These are phyloP conservation scores for Paracamarosporium sp. DNA, from an alignment of 2,329 filamentous ascomycete species.

Conservation along the genomic window DNA sequence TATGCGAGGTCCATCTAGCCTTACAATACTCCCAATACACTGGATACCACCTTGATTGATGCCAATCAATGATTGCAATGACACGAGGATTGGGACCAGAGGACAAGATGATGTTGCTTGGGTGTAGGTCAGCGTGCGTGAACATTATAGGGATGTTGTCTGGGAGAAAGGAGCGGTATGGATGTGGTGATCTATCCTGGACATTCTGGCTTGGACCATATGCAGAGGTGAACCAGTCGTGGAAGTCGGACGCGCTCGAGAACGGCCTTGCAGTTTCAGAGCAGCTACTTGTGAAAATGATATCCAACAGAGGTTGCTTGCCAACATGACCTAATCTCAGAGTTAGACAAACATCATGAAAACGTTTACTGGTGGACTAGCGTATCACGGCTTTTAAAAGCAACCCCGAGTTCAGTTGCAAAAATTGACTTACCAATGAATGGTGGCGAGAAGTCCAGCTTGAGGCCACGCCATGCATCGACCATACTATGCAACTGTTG, in stretches of 20 bases:
- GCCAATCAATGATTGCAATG: conserved; percentile 20
- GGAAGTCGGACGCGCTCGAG: conserved; percentile 20
- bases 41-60: conserved; percentile 22
- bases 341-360: not conserved
- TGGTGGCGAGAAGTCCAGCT: not conserved
- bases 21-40: conserved; percentile 24
- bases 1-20: conserved; percentile 19
- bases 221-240: conserved; percentile 25
- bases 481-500: conserved; percentile 14
- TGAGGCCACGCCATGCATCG: conserved; percentile 10
- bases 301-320: conserved; percentile 21
- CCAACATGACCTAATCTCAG: conserved; percentile 15
- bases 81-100: conserved; percentile 7
- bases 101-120: conserved; percentile 24
- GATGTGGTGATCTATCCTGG: conserved; percentile 18
- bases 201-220: conserved; percentile 11
- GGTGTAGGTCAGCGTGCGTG: conserved; percentile 27
- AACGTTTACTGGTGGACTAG: not conserved
- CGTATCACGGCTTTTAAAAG: not conserved
- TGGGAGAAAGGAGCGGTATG: conserved; percentile 20
- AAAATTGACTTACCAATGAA: conserved; percentile 14
- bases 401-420: not conserved
- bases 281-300: conserved; percentile 16
- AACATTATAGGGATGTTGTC: conserved; percentile 23
- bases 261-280: conserved; percentile 24